Evolutionary conservation across 176 grass and related monocot species (phyloP).

Genomic region (Cenchrus fungigraminus): DNA sequence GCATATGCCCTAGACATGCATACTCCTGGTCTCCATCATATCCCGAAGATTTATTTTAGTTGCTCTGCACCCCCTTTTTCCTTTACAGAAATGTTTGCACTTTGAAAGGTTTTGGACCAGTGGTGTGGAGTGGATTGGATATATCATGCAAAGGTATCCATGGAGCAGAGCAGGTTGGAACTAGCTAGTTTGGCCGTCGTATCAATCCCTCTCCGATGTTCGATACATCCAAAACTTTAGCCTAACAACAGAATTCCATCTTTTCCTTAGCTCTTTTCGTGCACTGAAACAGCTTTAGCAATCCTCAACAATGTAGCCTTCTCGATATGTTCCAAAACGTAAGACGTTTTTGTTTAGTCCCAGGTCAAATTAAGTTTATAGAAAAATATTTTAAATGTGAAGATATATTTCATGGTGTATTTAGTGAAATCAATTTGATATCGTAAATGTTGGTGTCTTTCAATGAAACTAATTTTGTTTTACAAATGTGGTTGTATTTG

Average conservation of each 20-base stretch:
- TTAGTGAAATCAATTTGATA: too few species aligned
- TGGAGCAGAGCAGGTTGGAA: constrained; percentile 33
- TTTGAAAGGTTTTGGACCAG: constrained; percentile 12
- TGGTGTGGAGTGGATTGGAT: background rate
- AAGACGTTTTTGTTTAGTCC: too few species aligned
- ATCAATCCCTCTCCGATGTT: constrained; percentile 18
- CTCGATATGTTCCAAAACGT: too few species aligned
- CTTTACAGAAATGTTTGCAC: background rate
- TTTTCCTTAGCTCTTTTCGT: background rate
- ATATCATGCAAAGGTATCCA: constrained; percentile 9
- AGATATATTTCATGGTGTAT: too few species aligned
- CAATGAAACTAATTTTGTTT: too few species aligned
- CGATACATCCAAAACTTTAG: constrained; percentile 10
- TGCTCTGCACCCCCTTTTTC: background rate
- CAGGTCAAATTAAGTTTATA: too few species aligned
- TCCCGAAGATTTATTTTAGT: constrained; percentile 6
- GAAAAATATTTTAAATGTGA: too few species aligned
- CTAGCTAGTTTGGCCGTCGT: constrained; percentile 30
- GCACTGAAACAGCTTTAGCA: background rate
- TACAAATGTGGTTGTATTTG: too few species aligned
- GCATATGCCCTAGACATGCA: constrained; percentile 15
- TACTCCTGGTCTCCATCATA: constrained; percentile 31
- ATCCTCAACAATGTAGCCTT: background rate
- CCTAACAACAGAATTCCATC: background rate
- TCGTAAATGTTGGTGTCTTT: too few species aligned